A percentile compares a stretch with the other conserved stretches of the same genome.
These are phyloP conservation scores for Annulohypoxylon maeteangense DNA, from an alignment of 495 filamentous ascomycete species.

Conservation along the genomic window DNA sequence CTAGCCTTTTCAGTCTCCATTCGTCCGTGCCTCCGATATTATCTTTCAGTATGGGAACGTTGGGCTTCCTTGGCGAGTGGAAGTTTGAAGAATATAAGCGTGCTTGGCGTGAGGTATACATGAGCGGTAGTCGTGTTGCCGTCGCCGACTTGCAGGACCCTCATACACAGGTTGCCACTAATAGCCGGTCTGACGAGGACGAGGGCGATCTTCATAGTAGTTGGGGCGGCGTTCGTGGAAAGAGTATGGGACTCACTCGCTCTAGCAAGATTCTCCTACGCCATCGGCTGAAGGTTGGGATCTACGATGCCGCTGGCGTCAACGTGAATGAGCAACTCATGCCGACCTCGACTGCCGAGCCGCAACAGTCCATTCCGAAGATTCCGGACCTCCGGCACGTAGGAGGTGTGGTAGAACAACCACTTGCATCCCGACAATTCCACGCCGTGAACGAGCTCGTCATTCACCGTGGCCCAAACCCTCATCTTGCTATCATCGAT, in stretches of 20 bases:
- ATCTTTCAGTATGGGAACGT: conserved; percentile 94
- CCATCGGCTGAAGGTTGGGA: conserved; percentile 82
- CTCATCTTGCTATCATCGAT: conserved; percentile 90
- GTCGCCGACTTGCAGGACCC: conserved; percentile 56
- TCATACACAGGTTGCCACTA: conserved; percentile 54
- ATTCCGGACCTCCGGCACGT: background rate
- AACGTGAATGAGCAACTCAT: conserved; percentile 61
- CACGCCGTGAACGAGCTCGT: conserved; percentile 97
- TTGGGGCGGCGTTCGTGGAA: conserved; percentile 80
- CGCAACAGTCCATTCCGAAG: conserved; percentile 51
- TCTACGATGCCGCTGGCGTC: conserved; percentile 73
- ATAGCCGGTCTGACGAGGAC: conserved; percentile 37
- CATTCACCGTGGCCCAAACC: conserved; percentile 87
- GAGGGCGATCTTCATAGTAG: conserved; percentile 25
- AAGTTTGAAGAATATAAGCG: conserved; percentile 90
- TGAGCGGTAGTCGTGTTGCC: conserved; percentile 78
- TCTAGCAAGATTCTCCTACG: conserved; percentile 84
- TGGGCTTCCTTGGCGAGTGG: conserved; percentile 97
- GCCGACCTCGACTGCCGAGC: conserved; percentile 55
- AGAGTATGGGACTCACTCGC: conserved; percentile 79
- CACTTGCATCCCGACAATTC: conserved; percentile 59
- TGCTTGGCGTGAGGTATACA: conserved; percentile 91
- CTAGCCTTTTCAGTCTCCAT: conserved; percentile 88
- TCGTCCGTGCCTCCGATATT: conserved; percentile 88
- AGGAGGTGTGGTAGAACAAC: conserved; percentile 26